Conservation (phyloP, 176 grass and related monocot genomes). For the Oropetium thomaeum region DNA sequence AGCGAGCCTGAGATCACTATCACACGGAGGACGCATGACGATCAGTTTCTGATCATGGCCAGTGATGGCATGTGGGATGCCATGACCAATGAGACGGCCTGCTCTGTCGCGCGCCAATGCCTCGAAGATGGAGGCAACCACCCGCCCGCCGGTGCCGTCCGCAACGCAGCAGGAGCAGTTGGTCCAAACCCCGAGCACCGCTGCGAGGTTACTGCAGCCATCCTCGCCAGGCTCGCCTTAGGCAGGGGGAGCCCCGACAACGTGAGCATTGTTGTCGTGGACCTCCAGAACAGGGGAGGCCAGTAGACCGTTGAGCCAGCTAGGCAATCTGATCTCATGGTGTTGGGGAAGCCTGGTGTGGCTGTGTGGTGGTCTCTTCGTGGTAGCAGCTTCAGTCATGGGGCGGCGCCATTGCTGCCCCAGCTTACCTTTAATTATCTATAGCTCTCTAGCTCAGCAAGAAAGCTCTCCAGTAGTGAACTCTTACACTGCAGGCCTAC, state of each 20-base stretch:
- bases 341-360: background rate
- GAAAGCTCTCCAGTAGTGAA: background rate
- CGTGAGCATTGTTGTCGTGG: slow-evolving; percentile 64
- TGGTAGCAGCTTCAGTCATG: background rate
- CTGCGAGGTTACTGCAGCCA: slow-evolving; percentile 42
- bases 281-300: slow-evolving; percentile 41
- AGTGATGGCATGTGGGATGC: no score
- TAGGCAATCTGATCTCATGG: no score
- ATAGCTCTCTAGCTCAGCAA: background rate
- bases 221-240: slow-evolving; percentile 60
- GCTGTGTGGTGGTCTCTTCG: background rate
- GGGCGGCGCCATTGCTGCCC: background rate
- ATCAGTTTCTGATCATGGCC: no score
- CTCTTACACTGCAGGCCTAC: no score
- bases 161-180: background rate
- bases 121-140: no score
- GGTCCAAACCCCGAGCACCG: slow-evolving; percentile 24
- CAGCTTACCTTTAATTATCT: background rate
- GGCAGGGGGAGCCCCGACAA: slow-evolving; percentile 55
- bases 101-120: no score
- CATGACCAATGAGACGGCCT: no score
- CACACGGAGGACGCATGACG: no score
- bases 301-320: background rate
- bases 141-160: background rate
- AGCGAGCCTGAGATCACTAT: no score